phyloP scores from a whole-genome alignment of 2,329 filamentous ascomycete species.

The Rhexocercosporidium sp. region DNA sequence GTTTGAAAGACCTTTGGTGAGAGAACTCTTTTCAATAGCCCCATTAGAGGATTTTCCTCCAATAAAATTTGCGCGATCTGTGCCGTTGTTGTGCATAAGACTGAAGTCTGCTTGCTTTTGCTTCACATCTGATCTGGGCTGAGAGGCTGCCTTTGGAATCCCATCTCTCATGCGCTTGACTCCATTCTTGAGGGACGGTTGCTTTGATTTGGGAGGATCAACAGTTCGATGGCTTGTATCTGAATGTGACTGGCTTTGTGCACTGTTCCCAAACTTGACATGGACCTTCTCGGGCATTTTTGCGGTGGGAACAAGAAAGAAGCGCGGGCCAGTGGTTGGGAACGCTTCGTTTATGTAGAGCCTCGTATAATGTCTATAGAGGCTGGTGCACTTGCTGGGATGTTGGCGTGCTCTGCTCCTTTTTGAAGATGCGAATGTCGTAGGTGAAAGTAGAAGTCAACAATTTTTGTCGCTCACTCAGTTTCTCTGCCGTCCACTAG shows the following conservation, averaged over 20 bases:
- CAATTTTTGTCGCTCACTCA: no score
- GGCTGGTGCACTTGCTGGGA: not conserved
- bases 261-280: constrained; percentile 45
- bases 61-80: not conserved
- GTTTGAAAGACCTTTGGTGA: not conserved
- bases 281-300: constrained; percentile 50
- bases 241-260: constrained; percentile 17
- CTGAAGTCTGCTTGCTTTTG: not conserved
- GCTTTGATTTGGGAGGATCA: not conserved
- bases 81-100: not conserved
- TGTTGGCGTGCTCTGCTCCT: not conserved
- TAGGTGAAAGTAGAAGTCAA: no score
- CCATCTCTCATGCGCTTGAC: constrained; percentile 28
- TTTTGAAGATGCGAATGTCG: not conserved
- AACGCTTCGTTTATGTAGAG: not conserved
- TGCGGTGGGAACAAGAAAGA: not conserved
- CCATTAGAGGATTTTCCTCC: not conserved
- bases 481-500: not conserved
- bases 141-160: constrained; percentile 17
- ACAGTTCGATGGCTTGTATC: not conserved
- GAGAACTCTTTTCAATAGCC: not conserved
- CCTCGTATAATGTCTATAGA: not conserved
- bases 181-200: constrained; percentile 4
- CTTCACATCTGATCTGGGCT: not conserved
- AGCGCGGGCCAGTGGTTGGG: not conserved